A percentile compares a stretch with the other conserved stretches of the same genome.
phyloP scores from a whole-genome alignment of 495 filamentous ascomycete species.

The Neurospora sp. region DNA sequence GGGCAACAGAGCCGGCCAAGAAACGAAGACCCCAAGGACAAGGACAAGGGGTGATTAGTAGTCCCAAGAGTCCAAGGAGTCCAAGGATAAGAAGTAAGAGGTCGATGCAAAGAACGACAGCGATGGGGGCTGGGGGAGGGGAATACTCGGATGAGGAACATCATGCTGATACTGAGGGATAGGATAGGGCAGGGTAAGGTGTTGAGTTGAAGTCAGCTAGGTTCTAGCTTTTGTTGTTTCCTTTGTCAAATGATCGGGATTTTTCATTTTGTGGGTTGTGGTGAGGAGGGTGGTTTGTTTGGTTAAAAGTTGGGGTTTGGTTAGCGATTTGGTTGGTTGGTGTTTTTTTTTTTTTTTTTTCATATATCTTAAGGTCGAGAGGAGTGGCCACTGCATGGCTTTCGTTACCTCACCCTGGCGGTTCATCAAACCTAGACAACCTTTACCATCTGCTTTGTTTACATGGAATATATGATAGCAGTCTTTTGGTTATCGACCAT shows the following conservation, averaged over 20 bases:
- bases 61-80: neutral
- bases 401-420: neutral
- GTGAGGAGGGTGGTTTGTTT: neutral
- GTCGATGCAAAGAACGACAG: neutral
- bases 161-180: conserved; percentile 8
- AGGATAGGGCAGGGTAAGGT: neutral
- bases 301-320: neutral
- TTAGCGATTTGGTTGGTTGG: neutral
- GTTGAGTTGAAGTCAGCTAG: neutral
- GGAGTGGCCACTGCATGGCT: neutral
- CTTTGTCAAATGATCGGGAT: neutral
- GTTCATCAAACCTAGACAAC: neutral
- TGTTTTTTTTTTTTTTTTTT: neutral
- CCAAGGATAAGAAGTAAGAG: neutral
- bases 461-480: neutral
- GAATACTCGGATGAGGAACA: conserved; percentile 8
- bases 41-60: neutral
- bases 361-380: neutral
- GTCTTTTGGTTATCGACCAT: neutral
- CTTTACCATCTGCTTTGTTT: neutral
- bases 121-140: neutral
- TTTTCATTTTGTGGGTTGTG: neutral
- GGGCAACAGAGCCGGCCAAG: conserved; percentile 6
- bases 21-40: conserved; percentile 1
- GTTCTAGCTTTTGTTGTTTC: neutral